Base-by-base conservation (phyloP, 1,284 basidiomycete species). In the Inonotus obliquus region DNA sequence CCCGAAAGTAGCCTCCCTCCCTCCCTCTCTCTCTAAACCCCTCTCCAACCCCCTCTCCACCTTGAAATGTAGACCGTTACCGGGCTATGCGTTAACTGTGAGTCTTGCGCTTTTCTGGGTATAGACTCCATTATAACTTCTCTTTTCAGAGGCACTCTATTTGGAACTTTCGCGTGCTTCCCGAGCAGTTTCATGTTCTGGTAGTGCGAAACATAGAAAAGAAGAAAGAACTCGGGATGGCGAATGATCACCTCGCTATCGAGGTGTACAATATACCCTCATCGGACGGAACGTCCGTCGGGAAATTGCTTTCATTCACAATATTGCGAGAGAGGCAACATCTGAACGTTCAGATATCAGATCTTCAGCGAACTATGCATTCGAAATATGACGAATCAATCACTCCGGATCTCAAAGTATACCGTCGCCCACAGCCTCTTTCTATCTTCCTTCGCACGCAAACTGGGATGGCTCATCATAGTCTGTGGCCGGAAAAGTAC, bases 131-230 rank as follows among this genome's bases (percentile, higher is more conserved):
- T 48, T 69, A 63, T 35, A 72, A 65, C 54, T 67, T 67, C 71
- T 19, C 39, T 75, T 69, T 77, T 83, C 65, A 72, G 71, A 32
- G 81, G 86, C 65, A 75, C 76, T 55, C 79, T 76, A 19, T 75
- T 83, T 60, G 80, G 84, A 44, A 75, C 83, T n/a, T 64, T 21
- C 59, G 63, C 9, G 49, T 64, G 0, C 69, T 86, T 44, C 81
- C 85, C 1, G 70, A 71, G 2, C 82, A 86, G 67, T 70, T 74
- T n/a, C 75, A 82, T 55, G 70, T 88, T 13, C 73, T 88, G 37
- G 76, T 85, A 60, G 76, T 86, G 35, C 83, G 85, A 39, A 76
- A 77, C 5, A 65, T 79, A 27, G 70, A 63, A 57, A 63, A 62
- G 60, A 64, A 70, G 17, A 61, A 37, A 11, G 21, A 19, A 9